These are phyloP conservation scores for Fagopyrum esculentum DNA, from an alignment of 148 eudicot species.

Conservation along the genomic window DNA sequence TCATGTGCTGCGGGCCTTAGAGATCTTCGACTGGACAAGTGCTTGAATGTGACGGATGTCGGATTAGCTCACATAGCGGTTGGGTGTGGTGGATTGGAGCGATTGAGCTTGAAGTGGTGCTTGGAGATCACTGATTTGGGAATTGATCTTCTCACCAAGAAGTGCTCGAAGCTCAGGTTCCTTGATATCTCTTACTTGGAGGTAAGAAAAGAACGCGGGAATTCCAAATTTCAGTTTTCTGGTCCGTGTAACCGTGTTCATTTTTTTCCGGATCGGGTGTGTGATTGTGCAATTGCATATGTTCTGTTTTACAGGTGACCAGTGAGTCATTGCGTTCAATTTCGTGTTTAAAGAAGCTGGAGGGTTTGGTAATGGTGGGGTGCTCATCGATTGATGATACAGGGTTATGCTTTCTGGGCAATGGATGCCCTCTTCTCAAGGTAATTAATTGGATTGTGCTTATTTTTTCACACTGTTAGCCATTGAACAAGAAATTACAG, in stretches of 20 bases:
- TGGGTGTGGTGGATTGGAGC: constrained; percentile 50
- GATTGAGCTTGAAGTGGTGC: constrained; percentile 70
- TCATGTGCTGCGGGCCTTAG: constrained; percentile 35
- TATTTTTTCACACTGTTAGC: not conserved
- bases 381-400: constrained; percentile 54
- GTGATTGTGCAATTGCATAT: not conserved
- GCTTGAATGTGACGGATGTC: constrained; percentile 54
- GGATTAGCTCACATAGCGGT: constrained; percentile 72
- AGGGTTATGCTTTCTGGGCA: constrained; percentile 49
- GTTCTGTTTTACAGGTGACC: constrained; percentile 34
- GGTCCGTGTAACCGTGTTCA: not conserved
- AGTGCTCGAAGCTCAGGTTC: constrained; percentile 39
- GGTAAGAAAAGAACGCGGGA: constrained; percentile 22
- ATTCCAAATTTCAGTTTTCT: not conserved
- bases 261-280: not conserved
- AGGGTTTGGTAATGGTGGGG: constrained; percentile 54
- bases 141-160: constrained; percentile 49
- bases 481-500: not conserved
- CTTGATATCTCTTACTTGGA: constrained; percentile 61
- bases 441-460: constrained; percentile 19
- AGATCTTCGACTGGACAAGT: constrained; percentile 54
- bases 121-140: constrained; percentile 72
- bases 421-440: constrained; percentile 77
- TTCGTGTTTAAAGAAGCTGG: constrained; percentile 41
- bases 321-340: constrained; percentile 45